Evolutionary conservation across 176 grass and related monocot species (phyloP).

Genomic region (Aegilops sharonensis): DNA sequence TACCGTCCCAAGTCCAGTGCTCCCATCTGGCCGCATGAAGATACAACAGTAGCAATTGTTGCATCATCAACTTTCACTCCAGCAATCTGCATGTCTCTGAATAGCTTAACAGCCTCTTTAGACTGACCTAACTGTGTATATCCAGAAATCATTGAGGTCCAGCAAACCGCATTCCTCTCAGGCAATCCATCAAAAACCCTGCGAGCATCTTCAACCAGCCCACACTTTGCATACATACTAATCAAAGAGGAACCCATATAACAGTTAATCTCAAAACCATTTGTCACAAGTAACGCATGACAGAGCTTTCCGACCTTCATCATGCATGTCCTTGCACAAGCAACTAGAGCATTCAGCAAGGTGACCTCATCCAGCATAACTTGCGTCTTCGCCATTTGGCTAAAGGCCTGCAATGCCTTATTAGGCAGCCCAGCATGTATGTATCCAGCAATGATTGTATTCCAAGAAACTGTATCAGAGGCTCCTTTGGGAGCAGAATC

Average conservation of each 20-base stretch:
- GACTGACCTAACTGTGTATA: slow-evolving; percentile 63
- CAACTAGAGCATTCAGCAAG: slow-evolving; percentile 70
- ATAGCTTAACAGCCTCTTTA: slow-evolving; percentile 66
- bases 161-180: slow-evolving; percentile 75
- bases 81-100: slow-evolving; percentile 73
- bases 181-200: slow-evolving; percentile 68
- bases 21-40: slow-evolving; percentile 76
- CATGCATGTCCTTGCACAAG: slow-evolving; percentile 54
- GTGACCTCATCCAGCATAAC: slow-evolving; percentile 67
- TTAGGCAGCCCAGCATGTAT: slow-evolving; percentile 49
- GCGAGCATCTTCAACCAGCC: slow-evolving; percentile 51
- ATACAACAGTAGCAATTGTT: slow-evolving; percentile 76
- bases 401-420: slow-evolving; percentile 53
- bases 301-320: slow-evolving; percentile 46
- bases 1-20: slow-evolving; percentile 69
- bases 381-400: slow-evolving; percentile 46
- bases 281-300: slow-evolving; percentile 59
- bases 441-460: slow-evolving; percentile 80
- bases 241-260: slow-evolving; percentile 77
- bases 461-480: slow-evolving; percentile 81
- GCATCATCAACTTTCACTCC: slow-evolving; percentile 69
- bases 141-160: slow-evolving; percentile 85
- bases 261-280: slow-evolving; percentile 67
- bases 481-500: slow-evolving; percentile 45
- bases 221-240: slow-evolving; percentile 87